phyloP scores from a whole-genome alignment of 345 rosid species.

The Zanthoxylum bungeanum region DNA sequence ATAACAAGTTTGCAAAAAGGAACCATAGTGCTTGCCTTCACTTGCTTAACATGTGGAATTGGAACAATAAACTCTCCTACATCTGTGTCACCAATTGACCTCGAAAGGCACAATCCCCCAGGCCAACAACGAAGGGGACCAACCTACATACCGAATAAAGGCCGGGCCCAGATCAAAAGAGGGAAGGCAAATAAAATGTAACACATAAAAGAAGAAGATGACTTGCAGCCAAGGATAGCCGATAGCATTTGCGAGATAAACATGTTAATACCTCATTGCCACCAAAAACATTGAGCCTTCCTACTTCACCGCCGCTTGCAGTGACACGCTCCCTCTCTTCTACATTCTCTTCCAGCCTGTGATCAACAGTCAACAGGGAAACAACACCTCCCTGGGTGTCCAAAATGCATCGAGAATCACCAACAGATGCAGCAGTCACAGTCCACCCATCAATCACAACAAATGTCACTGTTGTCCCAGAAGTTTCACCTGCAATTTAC shows the following conservation, averaged over 20 bases:
- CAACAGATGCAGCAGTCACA: conserved; percentile 98
- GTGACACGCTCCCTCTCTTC: conserved; percentile 99
- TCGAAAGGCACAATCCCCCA: conserved; percentile 96
- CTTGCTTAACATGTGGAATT: conserved; percentile 98
- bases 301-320: conserved; percentile 99
- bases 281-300: conserved; percentile 93
- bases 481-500: conserved; percentile 80
- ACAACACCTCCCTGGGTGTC: conserved; percentile 95
- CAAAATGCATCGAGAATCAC: conserved; percentile 98
- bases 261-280: conserved; percentile 74
- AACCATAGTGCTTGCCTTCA: conserved; percentile 55
- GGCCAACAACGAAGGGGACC: conserved; percentile 99
- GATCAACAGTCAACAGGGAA: conserved; percentile 96
- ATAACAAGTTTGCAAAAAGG: neutral
- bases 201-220: neutral
- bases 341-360: conserved; percentile 93
- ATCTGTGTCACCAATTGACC: conserved; percentile 99
- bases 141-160: conserved; percentile 45
- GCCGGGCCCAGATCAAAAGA: conserved; percentile 5
- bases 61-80: conserved; percentile 99
- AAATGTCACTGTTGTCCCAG: conserved; percentile 98
- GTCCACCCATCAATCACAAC: conserved; percentile 98
- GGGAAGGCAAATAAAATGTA: neutral
- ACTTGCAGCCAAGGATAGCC: neutral
- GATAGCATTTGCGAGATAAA: conserved; percentile 9